phyloP scores from a whole-genome alignment of 768 basidiomycete species.

The Lanmaoa pseudosensibilis region DNA sequence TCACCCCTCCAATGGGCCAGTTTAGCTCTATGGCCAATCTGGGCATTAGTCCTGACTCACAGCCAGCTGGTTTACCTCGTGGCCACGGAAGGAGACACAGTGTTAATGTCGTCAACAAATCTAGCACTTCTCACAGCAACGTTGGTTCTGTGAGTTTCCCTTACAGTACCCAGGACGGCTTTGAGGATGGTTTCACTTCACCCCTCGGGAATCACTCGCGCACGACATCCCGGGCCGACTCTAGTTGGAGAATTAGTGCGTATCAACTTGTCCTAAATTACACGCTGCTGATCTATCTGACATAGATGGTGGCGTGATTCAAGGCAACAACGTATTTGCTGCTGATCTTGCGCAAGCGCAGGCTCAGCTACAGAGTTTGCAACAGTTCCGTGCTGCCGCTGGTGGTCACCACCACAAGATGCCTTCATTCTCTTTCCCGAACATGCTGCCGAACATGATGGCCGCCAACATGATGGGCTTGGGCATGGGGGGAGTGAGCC shows the following conservation, averaged over 20 bases:
- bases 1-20: conserved; percentile 55
- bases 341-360: conserved; percentile 95
- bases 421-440: conserved; percentile 96
- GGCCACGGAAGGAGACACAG: conserved; percentile 89
- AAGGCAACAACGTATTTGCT: conserved; percentile 62
- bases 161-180: conserved; percentile 58
- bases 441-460: conserved; percentile 97
- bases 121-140: conserved; percentile 43
- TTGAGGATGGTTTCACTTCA: conserved; percentile 79
- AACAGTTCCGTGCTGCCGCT: conserved; percentile 94
- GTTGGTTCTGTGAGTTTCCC: conserved; percentile 52
- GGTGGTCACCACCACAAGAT: conserved; percentile 96
- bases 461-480: conserved; percentile 96
- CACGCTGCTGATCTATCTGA: conserved; percentile 10
- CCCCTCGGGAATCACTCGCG: conserved; percentile 70
- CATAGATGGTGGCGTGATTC: conserved; percentile 70
- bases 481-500: conserved; percentile 75
- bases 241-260: conserved; percentile 89
- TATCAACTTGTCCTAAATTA: conserved; percentile 14
- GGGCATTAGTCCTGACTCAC: conserved; percentile 61
- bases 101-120: conserved; percentile 87
- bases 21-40: conserved; percentile 56
- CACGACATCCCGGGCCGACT: conserved; percentile 73
- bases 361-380: conserved; percentile 92
- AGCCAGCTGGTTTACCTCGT: conserved; percentile 65